Percentiles rank a stretch among this genome's conserved stretches.
phyloP scores from a whole-genome alignment of 2,329 filamentous ascomycete species.

The Keithomyces neogunnii region DNA sequence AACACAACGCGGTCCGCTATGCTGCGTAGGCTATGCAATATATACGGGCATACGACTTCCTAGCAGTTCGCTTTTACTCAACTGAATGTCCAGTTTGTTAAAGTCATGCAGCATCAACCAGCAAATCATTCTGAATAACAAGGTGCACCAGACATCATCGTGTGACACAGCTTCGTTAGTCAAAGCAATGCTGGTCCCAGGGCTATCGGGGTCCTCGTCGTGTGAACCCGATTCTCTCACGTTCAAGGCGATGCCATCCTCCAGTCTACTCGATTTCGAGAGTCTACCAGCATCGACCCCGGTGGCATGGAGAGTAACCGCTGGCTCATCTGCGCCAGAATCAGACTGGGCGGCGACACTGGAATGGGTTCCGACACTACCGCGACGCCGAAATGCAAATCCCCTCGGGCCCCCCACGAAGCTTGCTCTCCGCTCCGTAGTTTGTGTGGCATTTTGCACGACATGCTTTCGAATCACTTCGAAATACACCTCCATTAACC shows the following conservation, averaged over 20 bases:
- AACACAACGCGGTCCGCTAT: neutral
- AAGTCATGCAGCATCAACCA: constrained; percentile 52
- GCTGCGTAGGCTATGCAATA: constrained; percentile 25
- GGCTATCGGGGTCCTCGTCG: neutral
- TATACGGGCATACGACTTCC: constrained; percentile 49
- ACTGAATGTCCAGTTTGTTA: constrained; percentile 42
- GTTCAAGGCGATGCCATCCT: neutral
- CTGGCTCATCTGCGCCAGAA: constrained; percentile 5
- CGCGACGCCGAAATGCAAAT: constrained; percentile 12
- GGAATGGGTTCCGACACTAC: constrained; percentile 15
- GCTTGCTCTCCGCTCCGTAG: constrained; percentile 18
- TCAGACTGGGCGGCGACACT: constrained; percentile 10
- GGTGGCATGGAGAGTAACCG: neutral
- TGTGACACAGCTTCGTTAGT: constrained; percentile 14
- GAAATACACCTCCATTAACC: constrained; percentile 47
- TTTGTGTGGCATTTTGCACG: constrained; percentile 22
- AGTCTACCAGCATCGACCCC: neutral
- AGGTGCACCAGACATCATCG: constrained; percentile 43
- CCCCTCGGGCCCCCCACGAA: constrained; percentile 14
- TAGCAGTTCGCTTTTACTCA: constrained; percentile 43
- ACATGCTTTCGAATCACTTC: constrained; percentile 32
- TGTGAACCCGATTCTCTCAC: neutral
- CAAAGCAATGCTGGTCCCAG: neutral
- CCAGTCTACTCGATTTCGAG: neutral
- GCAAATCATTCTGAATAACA: constrained; percentile 50